phyloP scores from a whole-genome alignment of 306 rosid species.

The Begonia masoniana region DNA sequence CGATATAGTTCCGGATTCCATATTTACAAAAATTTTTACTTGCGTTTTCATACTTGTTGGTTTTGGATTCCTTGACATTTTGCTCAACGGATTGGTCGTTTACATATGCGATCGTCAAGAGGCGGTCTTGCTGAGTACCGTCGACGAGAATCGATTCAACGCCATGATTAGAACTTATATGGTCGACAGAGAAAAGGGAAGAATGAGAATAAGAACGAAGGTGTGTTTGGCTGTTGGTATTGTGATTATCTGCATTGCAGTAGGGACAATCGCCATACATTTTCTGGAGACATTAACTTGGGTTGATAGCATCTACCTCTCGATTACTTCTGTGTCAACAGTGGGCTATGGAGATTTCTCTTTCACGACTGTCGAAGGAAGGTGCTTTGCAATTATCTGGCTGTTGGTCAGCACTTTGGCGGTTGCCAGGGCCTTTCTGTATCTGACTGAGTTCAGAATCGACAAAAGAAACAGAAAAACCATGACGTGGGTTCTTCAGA shows the following conservation, averaged over 20 bases:
- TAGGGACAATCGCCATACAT: conserved; percentile 48
- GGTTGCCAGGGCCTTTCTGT: conserved; percentile 70
- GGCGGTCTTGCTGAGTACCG: conserved; percentile 33
- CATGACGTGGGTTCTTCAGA: conserved; percentile 52
- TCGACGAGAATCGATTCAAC: conserved; percentile 28
- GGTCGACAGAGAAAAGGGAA: conserved; percentile 68
- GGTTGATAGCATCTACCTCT: conserved; percentile 57
- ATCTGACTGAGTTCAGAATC: conserved; percentile 68
- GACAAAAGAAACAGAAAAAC: conserved; percentile 53
- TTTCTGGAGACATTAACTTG: conserved; percentile 47
- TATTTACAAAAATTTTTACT: conserved; percentile 45
- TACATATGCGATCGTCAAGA: conserved; percentile 70
- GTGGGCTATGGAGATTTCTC: conserved; percentile 83
- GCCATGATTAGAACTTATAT: conserved; percentile 36
- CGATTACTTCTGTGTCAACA: conserved; percentile 76
- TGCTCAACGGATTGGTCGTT: conserved; percentile 65
- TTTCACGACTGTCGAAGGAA: conserved; percentile 50
- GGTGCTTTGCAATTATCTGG: conserved; percentile 71
- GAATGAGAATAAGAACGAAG: conserved; percentile 78
- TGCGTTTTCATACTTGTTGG: conserved; percentile 69
- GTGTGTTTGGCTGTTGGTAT: conserved; percentile 82
- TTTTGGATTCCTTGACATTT: conserved; percentile 61
- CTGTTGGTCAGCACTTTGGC: conserved; percentile 62
- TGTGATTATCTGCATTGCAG: conserved; percentile 58
- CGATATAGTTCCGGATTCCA: conserved; percentile 55